These are phyloP conservation scores for Medicago lupulina DNA, from an alignment of 306 rosid genomes.

Conservation along the genomic window DNA sequence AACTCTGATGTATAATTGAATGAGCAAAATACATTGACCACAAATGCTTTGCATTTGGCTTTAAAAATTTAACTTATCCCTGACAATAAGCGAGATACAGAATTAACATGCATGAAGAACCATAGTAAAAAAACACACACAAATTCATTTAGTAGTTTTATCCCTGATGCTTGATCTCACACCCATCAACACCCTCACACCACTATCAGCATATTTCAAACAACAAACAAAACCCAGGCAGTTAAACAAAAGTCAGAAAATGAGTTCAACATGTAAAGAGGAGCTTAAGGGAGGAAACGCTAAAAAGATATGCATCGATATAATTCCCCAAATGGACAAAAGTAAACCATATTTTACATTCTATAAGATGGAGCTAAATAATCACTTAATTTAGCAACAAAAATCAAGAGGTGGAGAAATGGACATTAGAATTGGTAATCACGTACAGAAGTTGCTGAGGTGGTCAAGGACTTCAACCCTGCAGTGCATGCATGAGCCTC, in stretches of 20 bases:
- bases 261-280: conserved; percentile 18
- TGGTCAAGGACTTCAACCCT: conserved; percentile 94
- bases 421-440: conserved; percentile 32
- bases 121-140: not conserved
- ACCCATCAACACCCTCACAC: conserved; percentile 27
- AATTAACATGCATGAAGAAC: conserved; percentile 28
- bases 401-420: conserved; percentile 23
- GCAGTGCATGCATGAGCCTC: conserved; percentile 99
- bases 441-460: conserved; percentile 95
- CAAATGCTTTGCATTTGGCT: conserved; percentile 26
- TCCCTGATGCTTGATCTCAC: conserved; percentile 26
- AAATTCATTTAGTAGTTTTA: conserved; percentile 2
- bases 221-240: conserved; percentile 30
- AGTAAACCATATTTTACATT: conserved; percentile 12
- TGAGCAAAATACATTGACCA: conserved; percentile 13
- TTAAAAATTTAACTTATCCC: not conserved
- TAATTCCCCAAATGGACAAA: not conserved
- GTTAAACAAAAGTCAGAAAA: conserved; percentile 30
- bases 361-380: conserved; percentile 26
- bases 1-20: conserved; percentile 4
- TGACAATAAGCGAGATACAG: conserved; percentile 13
- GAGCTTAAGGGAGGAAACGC: conserved; percentile 4
- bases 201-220: conserved; percentile 10
- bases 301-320: conserved; percentile 32
- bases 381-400: conserved; percentile 19